Evolutionary conservation across 1,284 basidiomycete genomes (phyloP).

Genomic region (Ceratobasidium sp.): DNA sequence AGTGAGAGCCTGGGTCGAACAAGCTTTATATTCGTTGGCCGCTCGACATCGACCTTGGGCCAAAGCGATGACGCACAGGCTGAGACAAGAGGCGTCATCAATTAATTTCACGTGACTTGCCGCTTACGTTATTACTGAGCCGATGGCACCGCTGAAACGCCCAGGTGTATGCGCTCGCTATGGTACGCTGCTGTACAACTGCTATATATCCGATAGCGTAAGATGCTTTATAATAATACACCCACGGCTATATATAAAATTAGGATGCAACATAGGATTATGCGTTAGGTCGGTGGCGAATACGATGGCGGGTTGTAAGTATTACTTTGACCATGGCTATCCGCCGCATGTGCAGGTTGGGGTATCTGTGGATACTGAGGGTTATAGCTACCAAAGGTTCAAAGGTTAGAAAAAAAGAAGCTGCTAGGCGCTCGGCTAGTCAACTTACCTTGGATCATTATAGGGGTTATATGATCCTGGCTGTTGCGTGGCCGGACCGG

Average conservation of each 20-base stretch:
- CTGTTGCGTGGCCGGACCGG: not conserved
- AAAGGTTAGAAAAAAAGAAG: not conserved
- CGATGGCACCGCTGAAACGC: not conserved
- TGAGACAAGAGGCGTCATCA: not conserved
- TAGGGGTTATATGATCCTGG: constrained; percentile 18
- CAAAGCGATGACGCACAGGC: constrained; percentile 2
- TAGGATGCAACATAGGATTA: too few relatives aligned
- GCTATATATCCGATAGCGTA: not conserved
- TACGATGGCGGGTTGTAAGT: not conserved
- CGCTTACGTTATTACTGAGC: not conserved
- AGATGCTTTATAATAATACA: not conserved
- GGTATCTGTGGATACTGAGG: not conserved
- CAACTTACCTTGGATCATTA: not conserved
- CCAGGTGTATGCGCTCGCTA: not conserved
- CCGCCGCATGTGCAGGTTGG: not conserved
- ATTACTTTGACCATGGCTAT: not conserved
- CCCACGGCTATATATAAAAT: too few relatives aligned
- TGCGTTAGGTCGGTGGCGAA: not conserved
- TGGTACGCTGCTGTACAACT: not conserved
- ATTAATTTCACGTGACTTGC: not conserved
- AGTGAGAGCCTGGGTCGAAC: not conserved
- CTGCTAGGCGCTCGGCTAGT: too few relatives aligned
- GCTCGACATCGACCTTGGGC: not conserved
- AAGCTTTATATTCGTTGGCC: not conserved
- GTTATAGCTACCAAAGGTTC: not conserved